phyloP scores from a whole-genome alignment of 2,329 filamentous ascomycete genomes.

The Ascochyta rabiei region DNA sequence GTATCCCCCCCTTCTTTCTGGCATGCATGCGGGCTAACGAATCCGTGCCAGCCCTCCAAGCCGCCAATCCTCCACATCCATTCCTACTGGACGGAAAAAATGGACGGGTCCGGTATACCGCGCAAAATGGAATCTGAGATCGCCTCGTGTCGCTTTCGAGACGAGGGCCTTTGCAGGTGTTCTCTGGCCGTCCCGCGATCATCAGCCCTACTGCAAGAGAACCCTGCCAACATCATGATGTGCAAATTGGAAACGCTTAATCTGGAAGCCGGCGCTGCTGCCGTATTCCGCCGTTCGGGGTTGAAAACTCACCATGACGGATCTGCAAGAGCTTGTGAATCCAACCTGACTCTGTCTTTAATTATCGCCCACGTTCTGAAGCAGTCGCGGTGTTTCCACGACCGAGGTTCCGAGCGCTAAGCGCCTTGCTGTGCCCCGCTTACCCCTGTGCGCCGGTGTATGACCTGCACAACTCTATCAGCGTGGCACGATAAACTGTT shows the following conservation, averaged over 20 bases:
- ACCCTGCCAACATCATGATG: slow-evolving; percentile 14
- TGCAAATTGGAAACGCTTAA: slow-evolving; percentile 14
- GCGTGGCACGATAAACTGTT: slow-evolving; percentile 5
- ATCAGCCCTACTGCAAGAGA: slow-evolving; percentile 16
- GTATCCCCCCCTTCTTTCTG: slow-evolving; percentile 15
- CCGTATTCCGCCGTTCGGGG: neutral
- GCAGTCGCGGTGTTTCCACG: neutral
- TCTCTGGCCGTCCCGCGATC: slow-evolving; percentile 7
- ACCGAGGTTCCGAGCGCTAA: neutral
- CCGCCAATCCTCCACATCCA: slow-evolving; percentile 16
- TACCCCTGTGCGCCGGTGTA: slow-evolving; percentile 4
- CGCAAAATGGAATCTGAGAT: slow-evolving; percentile 10
- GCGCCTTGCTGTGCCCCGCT: slow-evolving; percentile 4
- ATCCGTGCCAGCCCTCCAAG: slow-evolving; percentile 11
- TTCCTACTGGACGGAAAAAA: neutral
- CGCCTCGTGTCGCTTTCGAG: slow-evolving; percentile 7
- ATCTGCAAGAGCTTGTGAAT: neutral
- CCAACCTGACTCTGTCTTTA: slow-evolving; percentile 7
- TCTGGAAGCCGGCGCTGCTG: neutral
- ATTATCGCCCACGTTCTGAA: slow-evolving; percentile 1
- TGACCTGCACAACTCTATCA: slow-evolving; percentile 3
- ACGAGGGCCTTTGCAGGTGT: slow-evolving; percentile 1
- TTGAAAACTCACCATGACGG: neutral
- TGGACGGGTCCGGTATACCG: slow-evolving; percentile 7
- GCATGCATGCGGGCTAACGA: slow-evolving; percentile 8